Evolutionary conservation across 2,329 filamentous ascomycete genomes (phyloP).

Genomic region (Elsinoe perseae): DNA sequence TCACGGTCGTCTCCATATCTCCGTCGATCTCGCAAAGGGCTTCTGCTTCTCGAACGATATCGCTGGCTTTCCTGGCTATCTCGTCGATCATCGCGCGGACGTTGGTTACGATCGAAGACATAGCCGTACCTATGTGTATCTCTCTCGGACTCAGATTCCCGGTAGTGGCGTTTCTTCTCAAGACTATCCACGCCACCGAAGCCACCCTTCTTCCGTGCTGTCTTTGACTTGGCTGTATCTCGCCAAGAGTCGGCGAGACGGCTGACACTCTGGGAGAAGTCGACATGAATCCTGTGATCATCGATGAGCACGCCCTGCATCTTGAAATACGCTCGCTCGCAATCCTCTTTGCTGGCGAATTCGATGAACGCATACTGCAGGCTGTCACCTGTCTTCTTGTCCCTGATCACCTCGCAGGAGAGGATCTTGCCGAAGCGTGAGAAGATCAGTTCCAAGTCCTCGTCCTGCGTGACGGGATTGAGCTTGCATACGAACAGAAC

Average conservation of each 20-base stretch:
- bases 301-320: constrained; percentile 98
- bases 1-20: constrained; percentile 10
- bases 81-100: constrained; percentile 18
- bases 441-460: constrained; percentile 92
- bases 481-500: constrained; percentile 97
- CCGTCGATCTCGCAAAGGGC: constrained; percentile 21
- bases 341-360: constrained; percentile 84
- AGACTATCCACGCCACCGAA: constrained; percentile 85
- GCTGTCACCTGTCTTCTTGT: constrained; percentile 88
- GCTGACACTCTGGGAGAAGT: constrained; percentile 90
- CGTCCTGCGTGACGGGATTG: constrained; percentile 90
- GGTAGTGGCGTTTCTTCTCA: constrained; percentile 86
- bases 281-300: constrained; percentile 93
- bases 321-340: constrained; percentile 94
- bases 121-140: constrained; percentile 57
- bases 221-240: constrained; percentile 73
- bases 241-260: constrained; percentile 88
- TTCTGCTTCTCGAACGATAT: constrained; percentile 24
- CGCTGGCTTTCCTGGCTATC: constrained; percentile 14
- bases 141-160: constrained; percentile 39
- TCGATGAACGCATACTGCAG: constrained; percentile 98
- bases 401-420: constrained; percentile 91
- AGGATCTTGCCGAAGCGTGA: constrained; percentile 92
- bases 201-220: constrained; percentile 60
- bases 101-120: constrained; percentile 64